Conservation (phyloP, 2,329 filamentous ascomycete species). For the Volutella citrinella region DNA sequence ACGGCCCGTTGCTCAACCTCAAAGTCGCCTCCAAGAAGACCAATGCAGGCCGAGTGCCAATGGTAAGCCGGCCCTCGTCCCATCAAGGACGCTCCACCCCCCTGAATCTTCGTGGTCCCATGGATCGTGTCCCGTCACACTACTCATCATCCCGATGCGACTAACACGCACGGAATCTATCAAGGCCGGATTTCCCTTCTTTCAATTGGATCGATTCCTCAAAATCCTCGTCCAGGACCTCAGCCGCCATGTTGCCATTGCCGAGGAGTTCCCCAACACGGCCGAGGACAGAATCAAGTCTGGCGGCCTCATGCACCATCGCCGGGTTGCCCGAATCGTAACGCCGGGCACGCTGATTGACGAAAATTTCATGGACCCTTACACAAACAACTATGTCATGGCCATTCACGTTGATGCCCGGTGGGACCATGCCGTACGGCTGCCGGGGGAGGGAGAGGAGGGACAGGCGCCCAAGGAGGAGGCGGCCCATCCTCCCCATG, state of each 20-base stretch:
- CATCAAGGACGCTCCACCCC: too few species aligned
- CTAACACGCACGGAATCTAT: slow-evolving; percentile 5
- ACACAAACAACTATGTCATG: slow-evolving; percentile 89
- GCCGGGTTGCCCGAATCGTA: slow-evolving; percentile 80
- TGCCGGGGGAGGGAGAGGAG: too few species aligned
- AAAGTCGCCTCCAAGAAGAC: slow-evolving; percentile 82
- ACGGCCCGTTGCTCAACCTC: slow-evolving; percentile 79
- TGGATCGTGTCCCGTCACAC: too few species aligned
- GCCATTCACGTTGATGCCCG: slow-evolving; percentile 66
- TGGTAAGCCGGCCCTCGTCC: slow-evolving; percentile 55
- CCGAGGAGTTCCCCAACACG: slow-evolving; percentile 84
- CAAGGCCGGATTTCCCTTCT: slow-evolving; percentile 88
- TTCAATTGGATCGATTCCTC: slow-evolving; percentile 87
- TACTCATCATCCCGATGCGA: too few species aligned
- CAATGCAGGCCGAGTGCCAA: slow-evolving; percentile 74
- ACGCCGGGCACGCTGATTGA: slow-evolving; percentile 96
- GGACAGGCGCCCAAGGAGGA: neutral
- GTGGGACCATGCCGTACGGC: slow-evolving; percentile 57
- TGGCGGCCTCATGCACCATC: slow-evolving; percentile 79
- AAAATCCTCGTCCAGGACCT: slow-evolving; percentile 91
- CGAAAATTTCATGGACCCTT: slow-evolving; percentile 94
- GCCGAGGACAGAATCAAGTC: slow-evolving; percentile 67
- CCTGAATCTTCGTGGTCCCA: too few species aligned
- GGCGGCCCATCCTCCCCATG: slow-evolving; percentile 10
- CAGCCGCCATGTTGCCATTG: slow-evolving; percentile 87